These are phyloP conservation scores for Podospora bellae-mahoneyi DNA, from an alignment of 495 filamentous ascomycete species.

Conservation along the genomic window DNA sequence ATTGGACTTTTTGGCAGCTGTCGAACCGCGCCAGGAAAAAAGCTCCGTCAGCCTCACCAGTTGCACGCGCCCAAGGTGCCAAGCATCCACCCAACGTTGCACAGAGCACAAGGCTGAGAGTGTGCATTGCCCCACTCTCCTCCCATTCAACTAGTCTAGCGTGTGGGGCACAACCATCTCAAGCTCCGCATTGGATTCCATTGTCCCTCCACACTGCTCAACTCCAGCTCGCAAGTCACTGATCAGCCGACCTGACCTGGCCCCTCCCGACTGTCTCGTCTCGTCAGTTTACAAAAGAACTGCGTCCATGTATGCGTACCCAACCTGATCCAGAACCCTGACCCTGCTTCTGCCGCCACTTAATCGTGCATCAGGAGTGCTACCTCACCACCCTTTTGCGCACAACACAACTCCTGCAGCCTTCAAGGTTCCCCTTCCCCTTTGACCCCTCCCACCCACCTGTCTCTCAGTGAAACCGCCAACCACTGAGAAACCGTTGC, in stretches of 20 bases:
- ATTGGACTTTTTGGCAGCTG: conserved; percentile 27
- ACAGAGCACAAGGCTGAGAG: conserved; percentile 17
- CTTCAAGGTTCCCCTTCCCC: conserved; percentile 1
- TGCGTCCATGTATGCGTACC: neutral
- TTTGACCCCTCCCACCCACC: neutral
- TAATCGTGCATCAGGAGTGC: neutral
- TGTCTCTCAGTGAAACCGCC: neutral
- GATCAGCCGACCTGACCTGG: no score
- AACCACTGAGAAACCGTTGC: neutral
- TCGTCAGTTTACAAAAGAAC: neutral
- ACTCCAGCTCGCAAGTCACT: neutral
- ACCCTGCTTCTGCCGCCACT: neutral
- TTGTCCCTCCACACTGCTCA: neutral
- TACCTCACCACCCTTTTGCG: neutral
- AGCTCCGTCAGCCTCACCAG: conserved; percentile 23
- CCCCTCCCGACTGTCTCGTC: neutral
- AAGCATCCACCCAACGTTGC: neutral
- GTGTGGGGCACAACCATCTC: conserved; percentile 1
- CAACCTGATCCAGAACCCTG: conserved; percentile 1
- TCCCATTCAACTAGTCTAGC: neutral
- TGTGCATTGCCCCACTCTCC: conserved; percentile 4
- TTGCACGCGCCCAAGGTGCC: neutral
- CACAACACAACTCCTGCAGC: neutral
- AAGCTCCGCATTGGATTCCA: neutral
- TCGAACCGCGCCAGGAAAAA: conserved; percentile 27